phyloP scores from a whole-genome alignment of 2,329 filamentous ascomycete genomes.

The Sphaerulina musiva region DNA sequence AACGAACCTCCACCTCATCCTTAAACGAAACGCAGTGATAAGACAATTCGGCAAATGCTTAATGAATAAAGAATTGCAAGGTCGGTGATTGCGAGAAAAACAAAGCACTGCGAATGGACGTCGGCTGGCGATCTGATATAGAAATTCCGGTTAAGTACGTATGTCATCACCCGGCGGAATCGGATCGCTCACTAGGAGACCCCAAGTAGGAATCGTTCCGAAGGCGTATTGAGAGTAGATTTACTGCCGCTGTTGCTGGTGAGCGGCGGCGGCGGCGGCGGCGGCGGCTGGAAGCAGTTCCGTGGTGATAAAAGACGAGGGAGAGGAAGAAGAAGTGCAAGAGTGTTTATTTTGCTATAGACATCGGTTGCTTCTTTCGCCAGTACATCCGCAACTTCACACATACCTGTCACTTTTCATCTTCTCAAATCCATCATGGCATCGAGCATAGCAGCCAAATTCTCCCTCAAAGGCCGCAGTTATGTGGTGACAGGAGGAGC shows the following conservation, averaged over 20 bases:
- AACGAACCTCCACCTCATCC: too few relatives aligned
- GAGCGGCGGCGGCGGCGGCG: too few relatives aligned
- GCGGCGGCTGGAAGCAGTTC: background rate
- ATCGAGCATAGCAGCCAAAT: constrained; percentile 16
- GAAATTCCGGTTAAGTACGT: too few relatives aligned
- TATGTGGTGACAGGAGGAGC: constrained; percentile 28
- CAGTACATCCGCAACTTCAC: background rate
- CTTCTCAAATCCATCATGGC: background rate
- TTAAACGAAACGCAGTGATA: too few relatives aligned
- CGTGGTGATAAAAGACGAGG: too few relatives aligned
- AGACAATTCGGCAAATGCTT: too few relatives aligned
- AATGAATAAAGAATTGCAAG: too few relatives aligned
- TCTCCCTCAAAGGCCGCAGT: constrained; percentile 23
- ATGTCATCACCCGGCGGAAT: background rate
- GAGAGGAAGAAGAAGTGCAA: too few relatives aligned
- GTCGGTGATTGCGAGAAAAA: background rate
- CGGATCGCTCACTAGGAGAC: background rate
- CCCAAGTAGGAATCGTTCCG: background rate
- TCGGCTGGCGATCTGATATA: constrained; percentile 1
- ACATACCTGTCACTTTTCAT: background rate
- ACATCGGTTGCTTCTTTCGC: too few relatives aligned
- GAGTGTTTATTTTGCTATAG: too few relatives aligned
- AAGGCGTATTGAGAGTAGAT: background rate
- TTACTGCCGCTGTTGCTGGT: background rate
- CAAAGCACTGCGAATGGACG: background rate